phyloP scores from a whole-genome alignment of 1,284 basidiomycete genomes.

The Cystobasidium sp. region DNA sequence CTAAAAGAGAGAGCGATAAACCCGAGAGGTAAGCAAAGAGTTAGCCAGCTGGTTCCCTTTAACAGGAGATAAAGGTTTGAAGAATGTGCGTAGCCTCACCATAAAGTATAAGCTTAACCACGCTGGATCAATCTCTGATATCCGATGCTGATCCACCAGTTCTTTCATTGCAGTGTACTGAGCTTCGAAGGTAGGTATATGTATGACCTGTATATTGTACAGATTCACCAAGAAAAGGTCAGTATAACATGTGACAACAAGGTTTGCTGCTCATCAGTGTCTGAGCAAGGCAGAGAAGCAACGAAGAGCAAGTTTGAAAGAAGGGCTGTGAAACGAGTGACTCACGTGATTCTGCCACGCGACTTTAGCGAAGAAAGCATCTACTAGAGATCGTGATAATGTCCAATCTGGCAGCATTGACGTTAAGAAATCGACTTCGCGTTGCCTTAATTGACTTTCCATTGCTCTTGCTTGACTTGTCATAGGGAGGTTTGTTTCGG shows the following conservation, averaged over 20 bases:
- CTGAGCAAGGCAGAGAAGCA: too few species aligned
- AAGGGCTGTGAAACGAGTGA: not conserved
- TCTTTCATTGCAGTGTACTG: constrained; percentile 24
- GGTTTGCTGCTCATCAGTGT: not conserved
- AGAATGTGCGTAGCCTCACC: constrained; percentile 4
- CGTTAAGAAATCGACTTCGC: constrained; percentile 38
- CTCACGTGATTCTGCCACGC: constrained; percentile 46
- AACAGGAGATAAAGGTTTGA: too few species aligned
- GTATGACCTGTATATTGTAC: constrained; percentile 29
- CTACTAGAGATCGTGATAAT: constrained; percentile 29
- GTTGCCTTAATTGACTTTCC: constrained; percentile 27
- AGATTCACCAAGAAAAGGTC: not conserved
- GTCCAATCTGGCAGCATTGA: constrained; percentile 36
- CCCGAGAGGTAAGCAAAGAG: not conserved
- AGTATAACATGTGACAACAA: not conserved
- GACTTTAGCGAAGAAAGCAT: constrained; percentile 43
- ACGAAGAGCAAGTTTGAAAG: not conserved
- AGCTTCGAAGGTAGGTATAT: constrained; percentile 40
- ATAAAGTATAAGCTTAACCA: constrained; percentile 45
- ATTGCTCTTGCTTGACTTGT: constrained; percentile 40
- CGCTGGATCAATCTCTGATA: constrained; percentile 39
- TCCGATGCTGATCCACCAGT: constrained; percentile 39
- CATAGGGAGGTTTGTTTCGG: constrained; percentile 21
- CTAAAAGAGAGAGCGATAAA: not conserved
- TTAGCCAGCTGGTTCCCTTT: not conserved